Evolutionary conservation across 2,329 filamentous ascomycete genomes (phyloP), one percentile per base, ranked within the genome.

Genomic region (Ilyonectria robusta): DNA sequence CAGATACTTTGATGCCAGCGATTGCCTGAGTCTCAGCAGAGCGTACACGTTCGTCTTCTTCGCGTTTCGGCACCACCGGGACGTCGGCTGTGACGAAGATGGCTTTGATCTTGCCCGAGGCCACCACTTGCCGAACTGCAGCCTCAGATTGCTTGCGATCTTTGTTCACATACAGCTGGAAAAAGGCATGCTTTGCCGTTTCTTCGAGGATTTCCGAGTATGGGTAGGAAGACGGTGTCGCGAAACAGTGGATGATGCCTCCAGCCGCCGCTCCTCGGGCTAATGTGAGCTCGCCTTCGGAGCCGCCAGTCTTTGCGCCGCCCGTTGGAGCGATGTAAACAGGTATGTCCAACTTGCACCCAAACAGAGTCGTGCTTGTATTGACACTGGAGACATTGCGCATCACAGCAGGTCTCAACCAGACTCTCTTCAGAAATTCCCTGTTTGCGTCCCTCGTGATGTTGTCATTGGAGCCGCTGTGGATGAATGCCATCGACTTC

Each of bases 101-200:
- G 6, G 84, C 87, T 62, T 84, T 83, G 13, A 86, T 82, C 1
- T 86, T 86, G 2, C 13, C 37, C 37, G 37, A 40, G 4, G 11
- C 11, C 15, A 17, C 13, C 6, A 87, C 86, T 21, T 83, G 77
- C 11, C 73, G 77, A 2, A 91, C 76, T 1, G 90, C 77, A 1
- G 79, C 78, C 67, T 85, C 84, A 17, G 87, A 87, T 64, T 87
- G 86, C 9, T 75, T 62, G 0, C 87, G 81, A 67, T 89, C 81
- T 71, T 86, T 86, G 77, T 90, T 85, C 57, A 91, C 87, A 71
- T 91, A 92, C 6, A 92, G 81, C 75, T 91, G 89, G 73, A 90
- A 89, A 81, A 89, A 88, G 4, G 67, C 57, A 9, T 67, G 58
- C 4, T 48, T 19, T 4, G 57, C 46, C 0, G 69, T 72, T 11